Evolutionary conservation across 1,284 basidiomycete species (phyloP).

Genomic region (Chalciporus sp.): DNA sequence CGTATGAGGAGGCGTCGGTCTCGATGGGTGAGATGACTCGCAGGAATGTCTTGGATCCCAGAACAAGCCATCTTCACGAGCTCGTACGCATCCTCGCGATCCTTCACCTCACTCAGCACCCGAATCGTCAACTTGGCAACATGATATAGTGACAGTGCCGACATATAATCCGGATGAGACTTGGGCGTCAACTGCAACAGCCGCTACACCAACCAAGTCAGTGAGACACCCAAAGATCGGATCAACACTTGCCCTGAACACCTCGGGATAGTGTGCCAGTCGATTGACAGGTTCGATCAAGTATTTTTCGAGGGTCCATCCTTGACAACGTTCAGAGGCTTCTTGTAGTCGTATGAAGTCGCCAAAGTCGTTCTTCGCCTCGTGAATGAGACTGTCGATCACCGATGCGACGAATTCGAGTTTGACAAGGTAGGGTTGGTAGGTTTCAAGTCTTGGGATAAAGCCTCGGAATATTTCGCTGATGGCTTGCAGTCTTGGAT

Average conservation of each 20-base stretch:
- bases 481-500: conserved; percentile 51
- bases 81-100: conserved; percentile 82
- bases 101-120: conserved; percentile 81
- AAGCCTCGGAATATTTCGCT: conserved; percentile 62
- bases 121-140: conserved; percentile 70
- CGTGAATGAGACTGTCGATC: conserved; percentile 57
- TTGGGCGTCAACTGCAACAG: conserved; percentile 70
- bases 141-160: conserved; percentile 66
- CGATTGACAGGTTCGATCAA: conserved; percentile 77
- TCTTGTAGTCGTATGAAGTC: conserved; percentile 84
- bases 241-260: conserved; percentile 66
- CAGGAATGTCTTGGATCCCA: conserved; percentile 60
- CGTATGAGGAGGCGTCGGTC: conserved; percentile 75
- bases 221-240: background rate
- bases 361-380: conserved; percentile 70
- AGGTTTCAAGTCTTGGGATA: conserved; percentile 71
- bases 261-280: conserved; percentile 70
- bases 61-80: conserved; percentile 63
- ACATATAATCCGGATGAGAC: conserved; percentile 66
- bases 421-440: conserved; percentile 83
- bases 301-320: conserved; percentile 66
- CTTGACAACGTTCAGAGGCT: conserved; percentile 49
- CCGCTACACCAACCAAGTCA: conserved; percentile 42
- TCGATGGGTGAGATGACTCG: conserved; percentile 58
- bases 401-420: conserved; percentile 61